These are phyloP conservation scores for Marasmius sp. DNA, from an alignment of 1,284 basidiomycete species.

Conservation along the genomic window DNA sequence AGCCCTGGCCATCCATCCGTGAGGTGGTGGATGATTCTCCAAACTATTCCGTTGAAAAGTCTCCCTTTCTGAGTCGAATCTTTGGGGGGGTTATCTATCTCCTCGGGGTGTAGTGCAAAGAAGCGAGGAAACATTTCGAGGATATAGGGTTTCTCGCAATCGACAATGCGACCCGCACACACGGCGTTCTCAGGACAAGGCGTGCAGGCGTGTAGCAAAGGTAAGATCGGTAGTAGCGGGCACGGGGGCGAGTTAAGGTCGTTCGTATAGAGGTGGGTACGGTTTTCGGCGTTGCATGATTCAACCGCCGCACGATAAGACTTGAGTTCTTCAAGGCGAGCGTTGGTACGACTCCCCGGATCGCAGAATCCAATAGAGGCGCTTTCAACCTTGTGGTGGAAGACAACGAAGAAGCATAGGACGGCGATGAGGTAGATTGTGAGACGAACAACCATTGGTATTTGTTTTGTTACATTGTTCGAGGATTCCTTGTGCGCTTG, in stretches of 20 bases:
- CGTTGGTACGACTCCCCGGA: conserved; percentile 62
- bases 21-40: conserved; percentile 43
- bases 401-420: conserved; percentile 34
- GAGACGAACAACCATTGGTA: conserved; percentile 34
- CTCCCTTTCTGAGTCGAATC: conserved; percentile 26
- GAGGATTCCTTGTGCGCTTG: conserved; percentile 4
- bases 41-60: conserved; percentile 40
- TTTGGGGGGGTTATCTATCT: conserved; percentile 30
- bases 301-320: conserved; percentile 47
- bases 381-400: conserved; percentile 67
- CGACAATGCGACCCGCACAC: conserved; percentile 64
- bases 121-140: conserved; percentile 64
- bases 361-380: conserved; percentile 84
- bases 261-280: conserved; percentile 37
- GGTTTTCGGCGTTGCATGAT: conserved; percentile 60
- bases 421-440: conserved; percentile 37
- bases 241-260: conserved; percentile 43
- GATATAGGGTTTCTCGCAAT: conserved; percentile 78
- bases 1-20: conserved; percentile 78
- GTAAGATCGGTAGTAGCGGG: conserved; percentile 53
- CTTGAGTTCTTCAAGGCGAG: conserved; percentile 49
- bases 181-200: conserved; percentile 83
- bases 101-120: conserved; percentile 44
- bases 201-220: conserved; percentile 72
- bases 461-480: conserved; percentile 11